phyloP scores from a whole-genome alignment of 176 grass and related monocot species.

The Cymbopogon citratus region DNA sequence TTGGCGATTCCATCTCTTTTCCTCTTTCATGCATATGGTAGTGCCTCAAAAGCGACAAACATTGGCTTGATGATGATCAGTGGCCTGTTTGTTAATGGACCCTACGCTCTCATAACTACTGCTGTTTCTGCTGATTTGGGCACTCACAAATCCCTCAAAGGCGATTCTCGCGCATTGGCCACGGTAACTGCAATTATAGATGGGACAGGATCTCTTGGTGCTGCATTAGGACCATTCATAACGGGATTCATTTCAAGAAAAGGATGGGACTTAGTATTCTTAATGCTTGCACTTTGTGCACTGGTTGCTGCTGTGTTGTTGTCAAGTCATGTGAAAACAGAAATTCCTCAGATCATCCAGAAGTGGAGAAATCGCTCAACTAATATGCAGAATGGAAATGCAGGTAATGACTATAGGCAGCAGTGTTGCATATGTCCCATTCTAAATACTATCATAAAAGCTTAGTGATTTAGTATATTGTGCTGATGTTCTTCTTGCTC shows the following conservation, averaged over 20 bases:
- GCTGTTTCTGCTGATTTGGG: conserved; percentile 69
- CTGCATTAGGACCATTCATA: conserved; percentile 59
- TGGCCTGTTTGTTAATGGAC: conserved; percentile 72
- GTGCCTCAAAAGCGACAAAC: conserved; percentile 44
- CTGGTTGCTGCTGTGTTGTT: conserved; percentile 31
- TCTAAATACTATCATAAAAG: background rate
- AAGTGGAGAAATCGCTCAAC: conserved; percentile 22
- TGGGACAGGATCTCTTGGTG: conserved; percentile 65
- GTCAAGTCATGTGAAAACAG: conserved; percentile 42
- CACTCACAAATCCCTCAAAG: conserved; percentile 60
- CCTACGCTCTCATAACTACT: conserved; percentile 73
- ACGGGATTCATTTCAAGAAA: conserved; percentile 54
- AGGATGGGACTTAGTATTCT: conserved; percentile 50
- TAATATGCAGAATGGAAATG: conserved; percentile 19
- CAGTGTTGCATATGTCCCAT: background rate
- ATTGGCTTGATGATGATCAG: conserved; percentile 53
- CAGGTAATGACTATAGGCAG: conserved; percentile 28
- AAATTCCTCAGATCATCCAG: conserved; percentile 41
- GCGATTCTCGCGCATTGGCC: conserved; percentile 61
- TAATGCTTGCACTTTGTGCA: conserved; percentile 57
- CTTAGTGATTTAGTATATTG: background rate
- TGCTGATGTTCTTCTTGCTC: background rate
- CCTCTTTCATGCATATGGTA: conserved; percentile 45
- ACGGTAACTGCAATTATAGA: conserved; percentile 70
- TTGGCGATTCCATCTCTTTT: conserved; percentile 62